Base-by-base conservation (phyloP, 805 yeast species). In the Ogataea paraovalis region DNA sequence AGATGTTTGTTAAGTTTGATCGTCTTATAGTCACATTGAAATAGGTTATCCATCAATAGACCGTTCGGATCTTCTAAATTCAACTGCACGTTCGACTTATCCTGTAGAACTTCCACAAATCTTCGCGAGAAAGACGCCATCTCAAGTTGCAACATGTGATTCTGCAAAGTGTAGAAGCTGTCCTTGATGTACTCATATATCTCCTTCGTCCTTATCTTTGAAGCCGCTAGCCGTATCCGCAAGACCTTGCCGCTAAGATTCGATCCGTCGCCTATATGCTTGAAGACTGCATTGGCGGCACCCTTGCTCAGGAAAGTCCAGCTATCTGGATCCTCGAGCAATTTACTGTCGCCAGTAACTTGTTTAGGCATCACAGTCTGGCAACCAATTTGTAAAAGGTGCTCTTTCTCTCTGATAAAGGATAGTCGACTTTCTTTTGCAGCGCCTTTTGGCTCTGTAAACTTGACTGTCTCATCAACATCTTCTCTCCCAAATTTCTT, bases 301-400 rank as follows among this genome's bases (percentile, higher is more conserved):
- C 83, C 83, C 36, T 69, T 70, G 14, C 72, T 74, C 39, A 72
- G 60, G 52, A 67, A 71, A 6, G 47, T 46, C 82, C 82, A 77
- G 0, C 54, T 52, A 4, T 19, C 16, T 16, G 48, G 32, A 12
- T 45, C 20, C n/a, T 71, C 73, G 4, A 46, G 41, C 19, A 27
- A 4, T 25, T 10, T 25, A 10, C n/a, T n/a, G n/a, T n/a, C n/a
- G n/a, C n/a, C n/a, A n/a, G n/a, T n/a, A n/a, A n/a, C n/a, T n/a
- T n/a, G n/a, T n/a, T n/a, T n/a, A n/a, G n/a, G n/a, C n/a, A n/a
- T n/a, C n/a, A n/a, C n/a, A n/a, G n/a, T n/a, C n/a, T n/a, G n/a
- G n/a, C n/a, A n/a, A n/a, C n/a, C n/a, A n/a, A n/a, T n/a, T n/a
- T n/a, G n/a, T n/a, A n/a, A n/a, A n/a, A n/a, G n/a, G n/a, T n/a